Base-by-base conservation (phyloP, 345 rosid species). In the Aquilaria malaccensis region DNA sequence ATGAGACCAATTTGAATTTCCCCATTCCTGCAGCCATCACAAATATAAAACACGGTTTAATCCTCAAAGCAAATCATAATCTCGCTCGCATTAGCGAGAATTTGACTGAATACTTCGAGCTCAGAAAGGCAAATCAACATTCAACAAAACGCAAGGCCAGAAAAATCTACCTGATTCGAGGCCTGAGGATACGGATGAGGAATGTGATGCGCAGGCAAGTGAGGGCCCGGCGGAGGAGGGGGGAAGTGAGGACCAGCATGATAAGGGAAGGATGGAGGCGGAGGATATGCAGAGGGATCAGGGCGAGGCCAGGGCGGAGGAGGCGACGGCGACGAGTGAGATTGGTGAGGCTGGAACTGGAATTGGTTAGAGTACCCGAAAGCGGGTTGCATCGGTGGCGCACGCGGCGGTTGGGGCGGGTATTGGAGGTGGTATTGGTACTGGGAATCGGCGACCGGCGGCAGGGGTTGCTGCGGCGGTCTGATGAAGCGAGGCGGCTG, bases 21-120 rank as follows among this genome's bases (percentile, higher is more conserved):
- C 57, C 95, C 95, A 89, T 66, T 87, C 98, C 98, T 93, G 68
- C 54, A 73, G 66, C 15, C 12, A 46, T 51, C 10, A 58, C 2
- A 22, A 50, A 30, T 55, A 52, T 6, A 50, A 29, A 41, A 53
- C 37, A 45, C 45, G 22, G 31, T 52, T 22, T 13, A 62, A 14
- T 30, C 45, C 45, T 45, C 11, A 55, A 49, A 60, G 12, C 13
- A 43, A 59, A 14, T 4, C 43, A 37, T 37, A 37, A 37, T 37
- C 43, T 4, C 43, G 7, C 43, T 37, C 5, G 7, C 43, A 37
- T 37, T 37, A 9, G 1, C 43, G 7, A 37, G 2, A 37, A 3
- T 4, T 37, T 0, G 43, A 37, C 43, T 37, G 7, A 37, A 37
- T 37, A 37, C 43, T 4, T 37, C 43, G 7, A 37, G 43, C 5